Base-by-base conservation (phyloP, 2,329 filamentous ascomycete species). In the Dothideomycetidae sp. region DNA sequence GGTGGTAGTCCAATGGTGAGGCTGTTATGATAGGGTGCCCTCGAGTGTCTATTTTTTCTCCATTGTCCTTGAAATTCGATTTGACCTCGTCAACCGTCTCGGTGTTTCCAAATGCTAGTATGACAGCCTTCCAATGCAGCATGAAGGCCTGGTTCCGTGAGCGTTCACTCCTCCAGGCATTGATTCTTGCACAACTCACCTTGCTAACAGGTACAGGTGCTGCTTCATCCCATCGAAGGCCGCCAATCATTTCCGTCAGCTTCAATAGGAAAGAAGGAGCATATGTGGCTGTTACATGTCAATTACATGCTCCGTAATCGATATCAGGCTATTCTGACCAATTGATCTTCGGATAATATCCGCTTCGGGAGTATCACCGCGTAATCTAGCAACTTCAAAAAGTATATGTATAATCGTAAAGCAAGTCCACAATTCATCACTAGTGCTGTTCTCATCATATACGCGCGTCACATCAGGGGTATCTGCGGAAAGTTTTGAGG, bases 1-100 rank as follows among this genome's bases (percentile, higher is more conserved):
- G 71, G 54, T 98, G 88, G 53, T 98, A 98, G 52, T 98, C 90
- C 9, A 98, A 64, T 3, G 90, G 90, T 1, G 88, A 94, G 3
- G 90, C 88, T 1, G 82, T 93, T 43, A 98, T 88, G 31, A 81
- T 66, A n/a, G 78, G 78, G 47, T 81, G 78, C 35, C 75, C 72
- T 48, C 76, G 75, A 29, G 57, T 60, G 44, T 66, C 61, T 42
- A 69, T 70, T 26, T 71, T 68, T 15, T 69, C 63, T 17, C 68
- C 64, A 4, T 39, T 39, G 10, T 56, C 53, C 36, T 70, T 70
- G 19, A 86, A 75, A 2, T 73, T 75, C 43, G 67, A 65, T 57
- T 94, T 96, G 21, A 83, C 71, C 40, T 73, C 68, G 18, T 77
- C 71, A 12, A 93, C 70, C 45, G 85, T 77, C 37, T 73, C 58